Percentiles rank a stretch among this genome's conserved stretches.
Conservation (phyloP, 2,329 filamentous ascomycete species). For the Fusarium goolgardi region DNA sequence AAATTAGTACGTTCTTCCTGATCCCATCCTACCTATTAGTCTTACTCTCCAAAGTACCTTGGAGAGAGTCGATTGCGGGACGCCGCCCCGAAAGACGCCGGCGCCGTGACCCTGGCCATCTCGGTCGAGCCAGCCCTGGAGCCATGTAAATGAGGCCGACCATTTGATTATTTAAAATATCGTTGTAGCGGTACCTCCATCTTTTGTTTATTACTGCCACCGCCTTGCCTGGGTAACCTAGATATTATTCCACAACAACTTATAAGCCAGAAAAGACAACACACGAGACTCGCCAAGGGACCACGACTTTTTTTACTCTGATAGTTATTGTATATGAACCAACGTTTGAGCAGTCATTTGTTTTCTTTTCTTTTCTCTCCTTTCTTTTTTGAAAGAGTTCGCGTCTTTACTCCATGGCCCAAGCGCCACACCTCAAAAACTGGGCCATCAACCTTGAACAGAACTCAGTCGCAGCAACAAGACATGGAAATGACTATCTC, state of each 20-base stretch:
- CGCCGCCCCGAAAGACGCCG: constrained; percentile 27
- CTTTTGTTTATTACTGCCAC: constrained; percentile 32
- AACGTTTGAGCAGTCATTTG: constrained; percentile 14
- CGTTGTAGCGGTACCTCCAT: constrained; percentile 19
- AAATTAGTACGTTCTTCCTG: constrained; percentile 28
- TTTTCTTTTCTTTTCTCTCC: neutral
- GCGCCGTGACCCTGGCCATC: constrained; percentile 27
- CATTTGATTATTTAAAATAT: constrained; percentile 18
- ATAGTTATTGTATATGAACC: neutral
- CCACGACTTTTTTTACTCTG: constrained; percentile 2
- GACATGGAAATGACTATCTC: neutral
- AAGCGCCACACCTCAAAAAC: constrained; percentile 28
- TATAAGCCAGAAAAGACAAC: constrained; percentile 26
- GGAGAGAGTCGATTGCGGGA: constrained; percentile 23
- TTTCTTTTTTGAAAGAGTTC: neutral
- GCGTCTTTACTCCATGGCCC: constrained; percentile 13
- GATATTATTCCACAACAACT: constrained; percentile 28
- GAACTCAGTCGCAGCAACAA: constrained; percentile 23
- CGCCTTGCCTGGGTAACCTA: constrained; percentile 6
- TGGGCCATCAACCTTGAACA: constrained; percentile 17
- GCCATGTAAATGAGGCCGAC: constrained; percentile 36
- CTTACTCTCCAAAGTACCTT: constrained; percentile 24
- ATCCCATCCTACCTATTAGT: neutral
- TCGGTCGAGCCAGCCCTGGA: constrained; percentile 23
- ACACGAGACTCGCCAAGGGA: neutral